A percentile compares a stretch with the other conserved stretches of the same genome.
Conservation (phyloP, 768 basidiomycete genomes). For the Gautieria morchelliformis region DNA sequence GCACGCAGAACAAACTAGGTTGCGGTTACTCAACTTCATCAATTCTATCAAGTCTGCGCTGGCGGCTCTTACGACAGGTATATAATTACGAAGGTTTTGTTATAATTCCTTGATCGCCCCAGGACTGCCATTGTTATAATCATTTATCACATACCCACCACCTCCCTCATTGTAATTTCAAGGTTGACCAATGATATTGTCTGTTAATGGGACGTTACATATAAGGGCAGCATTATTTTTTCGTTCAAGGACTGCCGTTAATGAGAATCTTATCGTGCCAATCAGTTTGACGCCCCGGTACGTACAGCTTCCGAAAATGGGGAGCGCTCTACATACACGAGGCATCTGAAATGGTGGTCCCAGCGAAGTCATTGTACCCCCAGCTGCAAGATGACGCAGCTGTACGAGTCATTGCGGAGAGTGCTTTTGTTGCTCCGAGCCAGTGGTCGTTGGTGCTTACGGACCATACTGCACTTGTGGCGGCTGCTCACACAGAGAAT, state of each 20-base stretch:
- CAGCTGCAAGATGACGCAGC: not conserved
- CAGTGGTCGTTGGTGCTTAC: not conserved
- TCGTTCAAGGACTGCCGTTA: too few species aligned
- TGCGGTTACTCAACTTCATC: constrained; percentile 10
- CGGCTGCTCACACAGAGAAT: not conserved
- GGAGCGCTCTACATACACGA: not conserved
- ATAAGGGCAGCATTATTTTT: too few species aligned
- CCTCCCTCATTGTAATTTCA: too few species aligned
- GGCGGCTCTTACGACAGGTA: not conserved
- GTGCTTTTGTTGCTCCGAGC: not conserved
- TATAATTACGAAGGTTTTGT: not conserved
- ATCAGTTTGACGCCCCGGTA: not conserved
- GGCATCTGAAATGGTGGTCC: not conserved
- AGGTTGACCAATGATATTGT: too few species aligned
- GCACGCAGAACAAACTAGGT: constrained; percentile 5
- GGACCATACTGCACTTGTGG: not conserved
- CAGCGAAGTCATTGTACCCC: not conserved
- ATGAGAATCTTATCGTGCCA: too few species aligned
- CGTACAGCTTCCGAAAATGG: not conserved
- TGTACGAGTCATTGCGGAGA: not conserved
- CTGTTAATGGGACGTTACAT: too few species aligned
- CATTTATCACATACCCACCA: too few species aligned
- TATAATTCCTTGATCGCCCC: not conserved
- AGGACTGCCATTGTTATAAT: not conserved
- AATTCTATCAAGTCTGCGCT: constrained; percentile 8